Evolutionary conservation across 148 eudicot species (phyloP).

Genomic region (Diospyros kaki): DNA sequence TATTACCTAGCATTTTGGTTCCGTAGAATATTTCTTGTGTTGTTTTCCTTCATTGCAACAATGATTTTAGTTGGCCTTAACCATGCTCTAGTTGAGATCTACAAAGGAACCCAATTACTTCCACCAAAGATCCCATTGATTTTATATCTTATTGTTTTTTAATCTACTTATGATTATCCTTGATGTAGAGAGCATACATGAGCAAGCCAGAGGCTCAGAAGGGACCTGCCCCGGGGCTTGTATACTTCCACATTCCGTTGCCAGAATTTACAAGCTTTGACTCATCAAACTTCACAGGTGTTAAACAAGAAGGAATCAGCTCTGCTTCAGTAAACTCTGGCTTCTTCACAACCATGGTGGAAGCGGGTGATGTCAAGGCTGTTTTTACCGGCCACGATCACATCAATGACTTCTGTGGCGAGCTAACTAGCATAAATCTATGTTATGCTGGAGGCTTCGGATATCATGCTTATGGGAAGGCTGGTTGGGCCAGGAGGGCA

Average conservation of each 20-base stretch:
- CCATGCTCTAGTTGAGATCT: background rate
- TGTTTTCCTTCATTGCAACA: no score
- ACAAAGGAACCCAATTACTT: background rate
- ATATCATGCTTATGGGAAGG: slow-evolving; percentile 94
- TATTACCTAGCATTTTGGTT: no score
- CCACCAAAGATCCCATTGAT: background rate
- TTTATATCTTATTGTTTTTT: background rate
- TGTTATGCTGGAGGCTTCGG: slow-evolving; percentile 97
- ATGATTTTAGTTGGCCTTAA: background rate
- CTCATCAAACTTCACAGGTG: slow-evolving; percentile 71
- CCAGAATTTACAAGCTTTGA: slow-evolving; percentile 72
- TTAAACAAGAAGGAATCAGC: slow-evolving; percentile 76
- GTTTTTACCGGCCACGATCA: slow-evolving; percentile 91
- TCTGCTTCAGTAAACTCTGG: slow-evolving; percentile 78
- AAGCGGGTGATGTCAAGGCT: slow-evolving; percentile 79
- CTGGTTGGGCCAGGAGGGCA: slow-evolving; percentile 92
- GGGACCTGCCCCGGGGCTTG: slow-evolving; percentile 74
- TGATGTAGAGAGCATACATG: slow-evolving; percentile 54
- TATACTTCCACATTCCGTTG: slow-evolving; percentile 86
- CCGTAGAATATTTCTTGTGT: no score
- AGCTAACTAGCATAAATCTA: slow-evolving; percentile 59
- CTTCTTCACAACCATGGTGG: slow-evolving; percentile 71
- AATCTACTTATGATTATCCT: background rate
- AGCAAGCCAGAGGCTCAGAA: slow-evolving; percentile 40
- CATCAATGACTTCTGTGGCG: slow-evolving; percentile 85